A percentile compares a stretch with the other conserved stretches of the same genome.
phyloP scores from a whole-genome alignment of 2,329 filamentous ascomycete genomes.

The Paramyrothecium roridum region DNA sequence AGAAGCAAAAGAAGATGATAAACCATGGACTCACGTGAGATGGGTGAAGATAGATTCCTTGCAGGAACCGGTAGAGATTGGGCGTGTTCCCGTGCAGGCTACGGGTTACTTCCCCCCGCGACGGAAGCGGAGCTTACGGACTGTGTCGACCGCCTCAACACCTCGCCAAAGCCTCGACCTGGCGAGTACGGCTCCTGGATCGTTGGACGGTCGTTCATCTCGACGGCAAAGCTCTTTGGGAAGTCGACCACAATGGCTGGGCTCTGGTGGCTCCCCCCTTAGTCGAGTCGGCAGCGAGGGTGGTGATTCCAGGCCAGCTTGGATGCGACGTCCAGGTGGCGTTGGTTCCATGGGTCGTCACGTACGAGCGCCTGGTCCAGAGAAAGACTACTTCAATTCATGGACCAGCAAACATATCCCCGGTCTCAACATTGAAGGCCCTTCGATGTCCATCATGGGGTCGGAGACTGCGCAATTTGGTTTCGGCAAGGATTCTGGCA shows the following conservation, averaged over 20 bases:
- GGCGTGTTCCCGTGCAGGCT: conserved; percentile 72
- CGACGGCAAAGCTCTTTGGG: conserved; percentile 41
- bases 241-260: conserved; percentile 27
- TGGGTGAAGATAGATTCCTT: conserved; percentile 80
- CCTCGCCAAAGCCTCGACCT: conserved; percentile 65
- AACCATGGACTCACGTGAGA: conserved; percentile 79
- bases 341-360: conserved; percentile 77
- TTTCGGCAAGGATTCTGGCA: conserved; percentile 37
- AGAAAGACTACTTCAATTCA: conserved; percentile 78
- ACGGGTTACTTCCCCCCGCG: conserved; percentile 91
- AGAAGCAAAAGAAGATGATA: conserved; percentile 48
- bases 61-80: conserved; percentile 74
- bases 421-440: conserved; percentile 67
- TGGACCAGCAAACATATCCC: conserved; percentile 83
- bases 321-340: conserved; percentile 81
- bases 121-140: conserved; percentile 75
- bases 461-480: conserved; percentile 58
- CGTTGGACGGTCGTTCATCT: conserved; percentile 28
- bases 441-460: conserved; percentile 64
- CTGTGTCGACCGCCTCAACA: conserved; percentile 63
- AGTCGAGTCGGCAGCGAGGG: conserved; percentile 34
- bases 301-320: conserved; percentile 43
- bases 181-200: conserved; percentile 39
- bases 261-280: conserved; percentile 30
- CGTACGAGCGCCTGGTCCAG: conserved; percentile 74